A percentile compares a stretch with the other conserved stretches of the same genome.
These are phyloP conservation scores for Hibiscus trionum DNA, from an alignment of 345 rosid species.

Conservation along the genomic window DNA sequence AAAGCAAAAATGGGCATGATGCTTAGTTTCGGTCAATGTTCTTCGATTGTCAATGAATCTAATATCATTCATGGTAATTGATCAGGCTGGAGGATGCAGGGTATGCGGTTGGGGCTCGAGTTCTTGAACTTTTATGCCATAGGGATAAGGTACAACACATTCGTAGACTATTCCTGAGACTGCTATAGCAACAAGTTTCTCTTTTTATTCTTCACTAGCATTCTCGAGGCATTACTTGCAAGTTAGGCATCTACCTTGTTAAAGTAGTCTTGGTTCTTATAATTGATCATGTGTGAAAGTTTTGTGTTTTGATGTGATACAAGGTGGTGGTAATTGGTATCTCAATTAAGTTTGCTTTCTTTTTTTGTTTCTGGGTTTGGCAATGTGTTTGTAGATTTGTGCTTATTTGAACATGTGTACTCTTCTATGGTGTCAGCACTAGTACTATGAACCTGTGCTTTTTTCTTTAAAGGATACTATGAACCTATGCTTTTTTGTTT, in stretches of 20 bases:
- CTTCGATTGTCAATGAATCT: slow-evolving; percentile 2
- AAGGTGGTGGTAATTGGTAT: neutral
- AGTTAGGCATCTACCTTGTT: neutral
- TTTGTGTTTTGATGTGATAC: neutral
- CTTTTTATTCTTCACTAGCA: neutral
- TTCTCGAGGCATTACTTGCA: neutral
- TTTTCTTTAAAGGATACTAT: neutral
- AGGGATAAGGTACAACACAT: slow-evolving; percentile 57
- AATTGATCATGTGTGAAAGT: neutral
- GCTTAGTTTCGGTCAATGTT: neutral
- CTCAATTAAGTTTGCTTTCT: neutral
- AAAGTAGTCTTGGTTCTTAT: neutral
- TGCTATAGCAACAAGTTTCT: neutral
- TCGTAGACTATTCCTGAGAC: neutral
- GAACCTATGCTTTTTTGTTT: neutral
- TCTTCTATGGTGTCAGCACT: neutral
- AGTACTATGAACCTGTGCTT: neutral
- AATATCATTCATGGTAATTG: slow-evolving; percentile 5
- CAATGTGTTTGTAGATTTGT: neutral
- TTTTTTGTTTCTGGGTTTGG: neutral
- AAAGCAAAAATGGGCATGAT: neutral
- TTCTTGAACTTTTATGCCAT: slow-evolving; percentile 89
- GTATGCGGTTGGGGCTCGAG: slow-evolving; percentile 84
- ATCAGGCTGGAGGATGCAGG: slow-evolving; percentile 95
- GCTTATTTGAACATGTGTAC: neutral